These are phyloP conservation scores for Sphagnurus paluster DNA, from an alignment of 1,284 basidiomycete genomes.

Conservation along the genomic window DNA sequence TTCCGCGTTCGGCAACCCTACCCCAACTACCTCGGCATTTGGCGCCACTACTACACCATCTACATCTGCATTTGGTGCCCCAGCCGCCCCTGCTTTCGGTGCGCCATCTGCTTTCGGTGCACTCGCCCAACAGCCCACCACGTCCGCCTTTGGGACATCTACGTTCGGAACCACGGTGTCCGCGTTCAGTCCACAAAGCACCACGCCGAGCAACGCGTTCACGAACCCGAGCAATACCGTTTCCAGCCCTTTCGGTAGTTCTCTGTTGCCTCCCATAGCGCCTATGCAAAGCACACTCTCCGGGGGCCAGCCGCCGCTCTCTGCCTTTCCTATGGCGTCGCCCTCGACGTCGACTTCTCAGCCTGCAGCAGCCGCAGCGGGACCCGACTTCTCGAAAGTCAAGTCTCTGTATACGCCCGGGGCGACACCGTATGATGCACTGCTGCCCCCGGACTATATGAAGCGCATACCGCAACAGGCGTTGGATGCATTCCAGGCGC, in stretches of 20 bases:
- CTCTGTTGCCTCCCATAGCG: slow-evolving; percentile 7
- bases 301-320: slow-evolving; percentile 9
- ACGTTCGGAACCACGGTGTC: slow-evolving; percentile 19
- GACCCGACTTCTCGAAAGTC: slow-evolving; percentile 45
- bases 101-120: slow-evolving; percentile 22
- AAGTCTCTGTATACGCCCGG: slow-evolving; percentile 44
- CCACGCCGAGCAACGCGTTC: slow-evolving; percentile 10
- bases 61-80: slow-evolving; percentile 4
- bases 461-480: slow-evolving; percentile 51
- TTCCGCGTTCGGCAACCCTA: slow-evolving; percentile 26
- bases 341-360: slow-evolving; percentile 15
- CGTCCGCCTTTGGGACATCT: slow-evolving; percentile 14
- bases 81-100: slow-evolving; percentile 19
- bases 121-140: slow-evolving; percentile 12
- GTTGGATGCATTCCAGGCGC: slow-evolving; percentile 58
- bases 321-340: slow-evolving; percentile 20
- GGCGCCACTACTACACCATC: slow-evolving; percentile 6
- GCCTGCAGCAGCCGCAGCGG: slow-evolving; percentile 7
- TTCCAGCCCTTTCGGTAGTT: slow-evolving; percentile 14
- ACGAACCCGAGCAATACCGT: slow-evolving; percentile 8
- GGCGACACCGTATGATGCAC: slow-evolving; percentile 53
- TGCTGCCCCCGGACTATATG: slow-evolving; percentile 60
- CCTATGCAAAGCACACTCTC: slow-evolving; percentile 12
- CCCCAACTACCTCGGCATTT: slow-evolving; percentile 21
- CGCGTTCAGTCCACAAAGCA: slow-evolving; percentile 19